Evolutionary conservation across 2,329 filamentous ascomycete species (phyloP), one percentile per base, ranked within the genome.

Genomic region (Thelonectria rubi): DNA sequence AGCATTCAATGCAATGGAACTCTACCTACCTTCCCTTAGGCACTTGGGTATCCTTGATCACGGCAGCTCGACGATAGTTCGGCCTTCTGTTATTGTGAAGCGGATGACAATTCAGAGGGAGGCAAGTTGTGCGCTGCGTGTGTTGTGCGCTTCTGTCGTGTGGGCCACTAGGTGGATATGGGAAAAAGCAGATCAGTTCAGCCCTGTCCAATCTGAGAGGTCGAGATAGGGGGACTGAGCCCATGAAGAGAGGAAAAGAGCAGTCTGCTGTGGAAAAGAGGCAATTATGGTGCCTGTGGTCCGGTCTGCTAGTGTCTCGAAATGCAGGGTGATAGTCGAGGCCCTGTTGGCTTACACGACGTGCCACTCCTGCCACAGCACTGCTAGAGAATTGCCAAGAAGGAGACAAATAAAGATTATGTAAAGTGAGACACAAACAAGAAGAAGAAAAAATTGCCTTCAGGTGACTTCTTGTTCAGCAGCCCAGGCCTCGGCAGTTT

Each of bases 101-200:
- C 26, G 4, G 26, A 30, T 30, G 26, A 30, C 26, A 30, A 30
- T 30, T 37, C 12, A 37, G 34, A 14, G n/a, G 45, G 34, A 43
- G 46, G 39, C 39, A 47, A 57, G 46, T 39, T 55, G 43, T 55
- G 43, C 53, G 53, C 37, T 49, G 46, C 32, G 3, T 39, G 34
- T 51, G 40, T 43, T 37, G 40, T 20, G 40, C 18, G 40, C 21
- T 14, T 30, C 24, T 57, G 55, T 24, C 39, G 26, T 47, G 55
- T 57, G 55, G 55, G 48, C 39, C 47, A 26, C 39, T 11, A 34
- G 39, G 55, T 50, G 55, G 42, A 34, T 47, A 47, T 49, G 47
- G 42, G 15, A 30, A 51, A 45, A 56, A 48, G n/a, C 37, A 56
- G 42, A 47, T 46, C 43, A 46, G 18, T 30, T 47, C n/a, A 21